These are phyloP conservation scores for Lantana camara DNA, from an alignment of 257 asterid genomes.

Conservation along the genomic window DNA sequence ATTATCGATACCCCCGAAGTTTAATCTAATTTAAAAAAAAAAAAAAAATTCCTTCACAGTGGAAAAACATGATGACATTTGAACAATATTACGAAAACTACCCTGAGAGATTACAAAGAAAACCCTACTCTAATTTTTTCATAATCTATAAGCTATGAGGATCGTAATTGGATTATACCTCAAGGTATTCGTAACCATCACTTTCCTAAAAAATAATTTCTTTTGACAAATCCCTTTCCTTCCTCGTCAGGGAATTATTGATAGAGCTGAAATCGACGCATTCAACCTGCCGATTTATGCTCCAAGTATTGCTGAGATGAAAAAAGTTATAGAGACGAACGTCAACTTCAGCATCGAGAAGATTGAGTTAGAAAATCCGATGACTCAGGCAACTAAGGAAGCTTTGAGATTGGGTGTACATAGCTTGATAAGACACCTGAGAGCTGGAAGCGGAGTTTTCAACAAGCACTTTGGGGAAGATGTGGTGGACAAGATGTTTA, in stretches of 20 bases:
- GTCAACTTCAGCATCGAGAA: slow-evolving; percentile 32
- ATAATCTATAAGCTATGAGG: too few species aligned
- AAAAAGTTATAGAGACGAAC: slow-evolving; percentile 22
- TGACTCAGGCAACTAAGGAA: neutral
- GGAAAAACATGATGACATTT: too few species aligned
- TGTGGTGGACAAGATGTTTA: slow-evolving; percentile 27
- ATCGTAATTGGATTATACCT: too few species aligned
- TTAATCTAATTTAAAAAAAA: too few species aligned
- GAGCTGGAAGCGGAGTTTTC: slow-evolving; percentile 27
- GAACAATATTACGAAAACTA: too few species aligned
- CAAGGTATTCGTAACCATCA: too few species aligned
- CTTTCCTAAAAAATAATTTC: too few species aligned
- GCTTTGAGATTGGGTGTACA: neutral
- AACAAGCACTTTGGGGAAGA: slow-evolving; percentile 25
- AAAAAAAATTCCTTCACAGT: too few species aligned
- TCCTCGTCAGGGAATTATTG: slow-evolving; percentile 31
- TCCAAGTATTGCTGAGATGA: slow-evolving; percentile 19
- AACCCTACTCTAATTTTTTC: too few species aligned
- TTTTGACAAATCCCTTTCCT: neutral
- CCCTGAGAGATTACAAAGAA: too few species aligned
- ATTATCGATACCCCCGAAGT: too few species aligned
- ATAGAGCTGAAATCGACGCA: slow-evolving; percentile 29
- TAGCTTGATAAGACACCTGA: slow-evolving; percentile 16
- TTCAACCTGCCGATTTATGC: slow-evolving; percentile 32
- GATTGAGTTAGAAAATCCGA: slow-evolving; percentile 26